Base-by-base conservation (phyloP, 331 rosid species). In the Ulmus americana region DNA sequence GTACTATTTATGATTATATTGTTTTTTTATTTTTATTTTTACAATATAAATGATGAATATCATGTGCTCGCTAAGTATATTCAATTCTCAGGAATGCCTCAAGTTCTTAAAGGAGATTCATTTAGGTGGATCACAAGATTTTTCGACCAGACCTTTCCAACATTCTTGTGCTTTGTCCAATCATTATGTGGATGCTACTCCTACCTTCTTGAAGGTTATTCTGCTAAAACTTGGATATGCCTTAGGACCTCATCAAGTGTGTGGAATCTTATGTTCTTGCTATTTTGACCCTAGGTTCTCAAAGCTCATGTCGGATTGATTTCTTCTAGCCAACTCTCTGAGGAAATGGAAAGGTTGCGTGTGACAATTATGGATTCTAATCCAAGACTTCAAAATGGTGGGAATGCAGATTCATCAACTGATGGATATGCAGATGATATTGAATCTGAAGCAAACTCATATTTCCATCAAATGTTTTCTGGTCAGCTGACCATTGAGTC, bases 401-500 rank as follows among this genome's bases (percentile, higher is more conserved):
- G 80, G 50, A 40, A 83, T 43, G 59, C 76, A 41, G 97, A 94
- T 73, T 80, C 87, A 73, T 72, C 96, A 12, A 55, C 90, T 50
- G 95, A 89, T 65, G 95, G 86, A 84, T 89, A 80, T 81, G 66
- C 87, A 0, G 90, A 82, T 45, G 97, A 94, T 66, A 80, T 94
- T 69, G 99, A 94, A 81, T 51, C 80, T 0, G 97, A 94, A 84
- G 97, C 99, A 59, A 94, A 90, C 78, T 71, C 82, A 39, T 81
- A 82, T 68, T 94, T 94, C 81, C 97, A 90, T 58, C 84, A 90
- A 59, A 90, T 94, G 97, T 94, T 87, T 63, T 90, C 97, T 65
- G 85, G 86, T 74, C 85, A 79, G 79, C 77, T 90, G 81, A 70
- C 88, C 28, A 79, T 87, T 68, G 84, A 69, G 59, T 73, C 75